Conservation (phyloP, 768 basidiomycete species). For the Lepiota venenata region DNA sequence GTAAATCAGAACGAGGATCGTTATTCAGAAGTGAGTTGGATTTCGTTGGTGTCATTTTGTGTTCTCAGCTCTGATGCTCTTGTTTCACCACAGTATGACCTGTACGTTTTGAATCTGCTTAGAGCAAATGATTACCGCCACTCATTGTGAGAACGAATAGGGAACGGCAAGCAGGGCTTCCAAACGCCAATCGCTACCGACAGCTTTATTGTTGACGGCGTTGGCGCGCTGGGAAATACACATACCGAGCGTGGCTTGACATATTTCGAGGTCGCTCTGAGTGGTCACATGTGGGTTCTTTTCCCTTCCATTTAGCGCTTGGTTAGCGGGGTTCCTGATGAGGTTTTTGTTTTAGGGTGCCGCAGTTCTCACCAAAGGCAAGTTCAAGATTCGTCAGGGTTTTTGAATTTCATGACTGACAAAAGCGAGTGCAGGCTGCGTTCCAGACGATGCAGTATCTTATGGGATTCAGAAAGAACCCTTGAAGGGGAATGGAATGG, state of each 20-base stretch:
- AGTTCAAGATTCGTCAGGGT: conserved; percentile 24
- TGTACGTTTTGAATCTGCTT: conserved; percentile 16
- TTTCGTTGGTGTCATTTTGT: not conserved
- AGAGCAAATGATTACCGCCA: no score
- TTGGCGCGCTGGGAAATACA: conserved; percentile 62
- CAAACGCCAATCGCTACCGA: conserved; percentile 63
- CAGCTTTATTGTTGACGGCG: conserved; percentile 66
- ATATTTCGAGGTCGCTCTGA: conserved; percentile 61
- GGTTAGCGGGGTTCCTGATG: not conserved
- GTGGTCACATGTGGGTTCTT: conserved; percentile 63
- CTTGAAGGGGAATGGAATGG: no score
- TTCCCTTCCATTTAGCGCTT: not conserved
- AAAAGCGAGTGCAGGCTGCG: conserved; percentile 41
- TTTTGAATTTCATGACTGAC: not conserved
- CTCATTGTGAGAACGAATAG: conserved; percentile 28
- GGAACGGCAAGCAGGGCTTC: conserved; percentile 68
- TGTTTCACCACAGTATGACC: conserved; percentile 33
- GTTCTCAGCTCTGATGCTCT: not conserved
- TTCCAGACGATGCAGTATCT: conserved; percentile 69
- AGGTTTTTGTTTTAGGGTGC: conserved; percentile 43
- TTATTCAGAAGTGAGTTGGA: conserved; percentile 55
- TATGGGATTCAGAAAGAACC: conserved; percentile 56
- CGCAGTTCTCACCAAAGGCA: conserved; percentile 62
- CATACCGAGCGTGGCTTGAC: conserved; percentile 69
- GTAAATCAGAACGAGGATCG: conserved; percentile 47